Conservation (phyloP, 352 stramenopile genomes). For the Elongisporangium anandrum region DNA sequence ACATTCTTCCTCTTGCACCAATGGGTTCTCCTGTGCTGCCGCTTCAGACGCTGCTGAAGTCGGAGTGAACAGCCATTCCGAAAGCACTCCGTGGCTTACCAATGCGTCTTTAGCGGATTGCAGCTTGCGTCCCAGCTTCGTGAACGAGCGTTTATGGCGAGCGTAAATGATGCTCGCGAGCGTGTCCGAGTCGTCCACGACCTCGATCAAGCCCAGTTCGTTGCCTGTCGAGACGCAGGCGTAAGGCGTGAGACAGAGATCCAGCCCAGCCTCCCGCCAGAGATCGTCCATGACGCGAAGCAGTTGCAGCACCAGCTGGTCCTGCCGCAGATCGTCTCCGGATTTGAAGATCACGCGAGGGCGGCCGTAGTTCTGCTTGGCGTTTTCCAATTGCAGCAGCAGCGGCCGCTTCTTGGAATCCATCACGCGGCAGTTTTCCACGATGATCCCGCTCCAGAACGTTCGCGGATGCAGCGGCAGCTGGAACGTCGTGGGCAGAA, state of each 20-base stretch:
- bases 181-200: constrained; percentile 85
- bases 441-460: constrained; percentile 72
- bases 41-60: neutral
- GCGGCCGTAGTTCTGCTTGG: constrained; percentile 52
- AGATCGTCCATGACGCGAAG: constrained; percentile 90
- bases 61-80: constrained; percentile 65
- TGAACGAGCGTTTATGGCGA: constrained; percentile 51
- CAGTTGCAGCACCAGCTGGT: constrained; percentile 91
- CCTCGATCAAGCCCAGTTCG: constrained; percentile 87
- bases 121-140: constrained; percentile 63
- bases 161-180: constrained; percentile 84
- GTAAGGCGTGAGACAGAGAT: constrained; percentile 86
- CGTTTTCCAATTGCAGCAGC: constrained; percentile 79
- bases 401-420: constrained; percentile 92
- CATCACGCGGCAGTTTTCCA: constrained; percentile 89
- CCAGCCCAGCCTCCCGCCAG: constrained; percentile 80
- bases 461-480: constrained; percentile 83
- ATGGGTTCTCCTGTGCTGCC: constrained; percentile 1
- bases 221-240: constrained; percentile 85
- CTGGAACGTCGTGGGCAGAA: constrained; percentile 86
- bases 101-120: constrained; percentile 67
- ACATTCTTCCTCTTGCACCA: constrained; percentile 1
- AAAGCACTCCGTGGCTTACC: constrained; percentile 50
- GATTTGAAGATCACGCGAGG: constrained; percentile 90
- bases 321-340: constrained; percentile 91